These are phyloP conservation scores for Leishmania guyanensis DNA, from an alignment of 208 protist genomes.

Conservation along the genomic window DNA sequence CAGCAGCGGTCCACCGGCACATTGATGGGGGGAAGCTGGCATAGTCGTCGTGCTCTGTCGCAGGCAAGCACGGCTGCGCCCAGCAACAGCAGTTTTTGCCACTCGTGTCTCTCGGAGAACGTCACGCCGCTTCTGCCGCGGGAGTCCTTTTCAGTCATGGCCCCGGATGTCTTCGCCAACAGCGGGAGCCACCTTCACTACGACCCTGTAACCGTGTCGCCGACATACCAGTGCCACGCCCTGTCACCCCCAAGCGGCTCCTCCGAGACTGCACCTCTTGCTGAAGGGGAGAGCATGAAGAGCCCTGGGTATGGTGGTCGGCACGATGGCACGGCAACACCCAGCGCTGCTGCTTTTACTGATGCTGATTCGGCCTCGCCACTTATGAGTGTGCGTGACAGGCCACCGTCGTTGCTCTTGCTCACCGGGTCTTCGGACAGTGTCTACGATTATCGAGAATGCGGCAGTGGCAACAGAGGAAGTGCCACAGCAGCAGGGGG, in stretches of 20 bases:
- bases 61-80: slow-evolving; percentile 13
- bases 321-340: neutral
- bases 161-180: neutral
- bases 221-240: neutral
- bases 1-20: too few species aligned
- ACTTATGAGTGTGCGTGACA: neutral
- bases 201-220: neutral
- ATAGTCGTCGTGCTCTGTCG: neutral
- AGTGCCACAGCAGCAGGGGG: neutral
- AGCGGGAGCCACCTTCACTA: neutral
- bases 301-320: neutral
- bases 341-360: neutral
- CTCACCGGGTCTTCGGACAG: slow-evolving; percentile 18
- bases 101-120: neutral
- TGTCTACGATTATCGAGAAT: neutral
- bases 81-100: slow-evolving; percentile 7
- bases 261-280: slow-evolving; percentile 7
- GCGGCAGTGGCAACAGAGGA: neutral
- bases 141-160: neutral
- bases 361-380: neutral
- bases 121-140: neutral
- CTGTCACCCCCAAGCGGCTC: neutral
- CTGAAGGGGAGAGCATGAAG: neutral
- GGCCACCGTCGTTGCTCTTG: slow-evolving; percentile 20
- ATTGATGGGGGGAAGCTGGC: neutral